Conservation (phyloP, 179 eudicot species). For the Silene vulgaris region DNA sequence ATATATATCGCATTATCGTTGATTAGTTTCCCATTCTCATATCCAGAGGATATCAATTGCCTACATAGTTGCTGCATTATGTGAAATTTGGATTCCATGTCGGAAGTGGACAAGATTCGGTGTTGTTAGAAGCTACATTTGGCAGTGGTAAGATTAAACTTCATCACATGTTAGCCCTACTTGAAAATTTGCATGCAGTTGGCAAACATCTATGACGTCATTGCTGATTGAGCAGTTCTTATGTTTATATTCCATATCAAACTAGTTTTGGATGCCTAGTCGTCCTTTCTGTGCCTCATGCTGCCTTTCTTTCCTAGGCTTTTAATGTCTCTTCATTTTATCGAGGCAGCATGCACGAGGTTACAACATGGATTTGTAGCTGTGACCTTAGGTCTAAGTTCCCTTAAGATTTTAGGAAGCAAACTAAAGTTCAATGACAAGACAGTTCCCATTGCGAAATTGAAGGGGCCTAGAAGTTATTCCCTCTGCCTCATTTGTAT, state of each 20-base stretch:
- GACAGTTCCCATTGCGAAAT: background rate
- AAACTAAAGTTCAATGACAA: background rate
- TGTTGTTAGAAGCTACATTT: constrained; percentile 36
- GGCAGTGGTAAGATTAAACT: constrained; percentile 62
- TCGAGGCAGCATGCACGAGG: background rate
- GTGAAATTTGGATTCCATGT: constrained; percentile 86
- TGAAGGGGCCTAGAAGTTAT: background rate
- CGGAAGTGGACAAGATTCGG: constrained; percentile 38
- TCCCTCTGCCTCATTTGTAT: background rate
- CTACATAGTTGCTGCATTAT: constrained; percentile 64
- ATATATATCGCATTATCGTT: background rate
- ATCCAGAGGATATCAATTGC: constrained; percentile 81
- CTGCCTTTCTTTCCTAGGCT: background rate
- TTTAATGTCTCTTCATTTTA: background rate
- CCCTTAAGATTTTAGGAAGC: background rate
- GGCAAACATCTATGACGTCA: background rate
- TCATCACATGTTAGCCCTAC: background rate
- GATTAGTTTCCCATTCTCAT: background rate
- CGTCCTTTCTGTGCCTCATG: background rate
- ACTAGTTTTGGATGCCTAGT: background rate
- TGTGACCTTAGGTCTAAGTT: background rate
- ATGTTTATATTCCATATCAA: background rate
- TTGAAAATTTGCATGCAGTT: background rate
- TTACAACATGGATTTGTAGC: background rate
- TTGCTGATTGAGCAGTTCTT: background rate